phyloP scores from a whole-genome alignment of 768 basidiomycete species.

The Paxillus ammoniavirescens region DNA sequence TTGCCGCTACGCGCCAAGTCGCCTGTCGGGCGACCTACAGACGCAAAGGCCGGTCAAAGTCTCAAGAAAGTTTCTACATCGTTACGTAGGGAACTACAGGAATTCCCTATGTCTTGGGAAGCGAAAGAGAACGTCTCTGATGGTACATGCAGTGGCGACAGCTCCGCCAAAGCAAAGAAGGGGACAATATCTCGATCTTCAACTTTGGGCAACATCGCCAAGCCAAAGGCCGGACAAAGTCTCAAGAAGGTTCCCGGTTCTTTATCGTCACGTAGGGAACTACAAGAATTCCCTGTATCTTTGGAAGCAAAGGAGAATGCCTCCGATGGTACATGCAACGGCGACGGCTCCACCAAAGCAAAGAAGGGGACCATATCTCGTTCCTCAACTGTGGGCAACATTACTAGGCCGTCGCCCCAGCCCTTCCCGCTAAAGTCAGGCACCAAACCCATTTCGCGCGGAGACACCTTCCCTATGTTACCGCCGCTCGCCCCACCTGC shows the following conservation, averaged over 20 bases:
- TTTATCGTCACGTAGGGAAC: conserved; percentile 9
- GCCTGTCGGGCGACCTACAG: conserved; percentile 1
- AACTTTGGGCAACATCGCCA: neutral
- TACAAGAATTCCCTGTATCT: conserved; percentile 25
- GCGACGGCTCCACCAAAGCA: conserved; percentile 10
- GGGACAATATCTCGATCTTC: conserved; percentile 6
- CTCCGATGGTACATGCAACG: conserved; percentile 9
- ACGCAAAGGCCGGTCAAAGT: neutral
- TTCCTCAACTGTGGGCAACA: neutral
- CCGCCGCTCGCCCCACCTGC: conserved; percentile 21
- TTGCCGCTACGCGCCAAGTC: conserved; percentile 7
- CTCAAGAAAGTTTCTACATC: conserved; percentile 8
- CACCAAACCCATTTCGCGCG: conserved; percentile 5
- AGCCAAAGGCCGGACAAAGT: neutral
- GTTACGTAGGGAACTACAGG: conserved; percentile 14
- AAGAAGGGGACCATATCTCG: conserved; percentile 16
- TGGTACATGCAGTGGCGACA: conserved; percentile 7
- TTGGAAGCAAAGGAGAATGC: conserved; percentile 22
- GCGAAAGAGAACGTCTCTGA: conserved; percentile 25
- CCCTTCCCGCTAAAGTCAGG: conserved; percentile 18
- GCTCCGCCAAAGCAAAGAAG: conserved; percentile 12
- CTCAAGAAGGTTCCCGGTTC: conserved; percentile 7
- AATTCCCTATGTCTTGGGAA: conserved; percentile 22
- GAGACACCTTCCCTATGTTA: conserved; percentile 20
- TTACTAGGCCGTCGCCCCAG: conserved; percentile 12